Evolutionary conservation across 202 grass and related monocot species (phyloP).

Genomic region (Zizania palustris): DNA sequence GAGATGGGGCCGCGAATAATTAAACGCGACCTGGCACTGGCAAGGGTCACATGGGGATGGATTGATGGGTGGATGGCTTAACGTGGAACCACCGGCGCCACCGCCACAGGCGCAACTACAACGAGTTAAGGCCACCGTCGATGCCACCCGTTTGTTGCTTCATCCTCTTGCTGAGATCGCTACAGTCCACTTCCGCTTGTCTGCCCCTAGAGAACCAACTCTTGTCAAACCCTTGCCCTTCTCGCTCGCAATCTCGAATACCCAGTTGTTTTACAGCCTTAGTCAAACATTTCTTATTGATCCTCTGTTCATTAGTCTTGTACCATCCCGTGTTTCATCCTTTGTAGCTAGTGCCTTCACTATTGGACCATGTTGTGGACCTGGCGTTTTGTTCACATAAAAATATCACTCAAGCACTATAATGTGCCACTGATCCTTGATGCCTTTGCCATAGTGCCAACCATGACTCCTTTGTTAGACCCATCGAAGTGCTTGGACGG

Average conservation of each 20-base stretch:
- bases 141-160: neutral
- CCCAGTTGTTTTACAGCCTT: neutral
- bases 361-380: neutral
- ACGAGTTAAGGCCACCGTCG: slow-evolving; percentile 47
- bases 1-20: slow-evolving; percentile 58
- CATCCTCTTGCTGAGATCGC: too few relatives aligned
- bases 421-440: too few relatives aligned
- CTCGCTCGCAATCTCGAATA: too few relatives aligned
- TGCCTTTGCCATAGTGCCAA: too few relatives aligned
- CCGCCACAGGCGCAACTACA: neutral
- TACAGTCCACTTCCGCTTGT: too few relatives aligned
- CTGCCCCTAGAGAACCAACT: too few relatives aligned
- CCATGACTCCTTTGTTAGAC: too few relatives aligned
- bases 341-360: neutral
- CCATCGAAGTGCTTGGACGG: too few relatives aligned
- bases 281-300: neutral
- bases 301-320: neutral
- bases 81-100: slow-evolving; percentile 35
- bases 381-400: neutral
- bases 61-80: slow-evolving; percentile 9
- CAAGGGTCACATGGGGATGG: slow-evolving; percentile 47
- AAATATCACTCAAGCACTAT: neutral
- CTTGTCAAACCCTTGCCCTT: too few relatives aligned
- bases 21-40: slow-evolving; percentile 50
- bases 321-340: neutral